Evolutionary conservation across 768 basidiomycete genomes (phyloP), one percentile per base, ranked within the genome.

Genomic region (Melanogaster broomeanus): DNA sequence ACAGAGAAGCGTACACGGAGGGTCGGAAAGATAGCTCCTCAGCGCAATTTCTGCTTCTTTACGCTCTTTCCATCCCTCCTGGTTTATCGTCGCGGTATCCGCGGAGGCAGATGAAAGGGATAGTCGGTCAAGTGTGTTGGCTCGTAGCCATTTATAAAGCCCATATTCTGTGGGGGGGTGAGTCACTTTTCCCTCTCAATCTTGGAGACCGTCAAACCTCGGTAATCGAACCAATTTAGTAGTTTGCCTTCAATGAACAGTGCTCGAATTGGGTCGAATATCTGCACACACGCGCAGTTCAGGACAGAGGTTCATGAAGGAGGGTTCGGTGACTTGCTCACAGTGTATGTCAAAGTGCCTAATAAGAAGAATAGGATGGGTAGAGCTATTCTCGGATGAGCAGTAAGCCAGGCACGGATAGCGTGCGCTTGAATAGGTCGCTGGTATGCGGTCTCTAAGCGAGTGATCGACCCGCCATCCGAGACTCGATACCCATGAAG

Each of bases 261-360:
- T 3, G 85, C 81, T 24, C 96, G 86, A 37, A 99, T 81, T 3
- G 94, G 94, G 67, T 98, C 93, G 61, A 98, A 97, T 45, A 98
- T 82, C 89, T 96, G 55, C 1, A 8, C 53, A 46, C 41, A 18
- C 22, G 16, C 8, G n/a, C 10, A 24, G 15, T 34, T 61, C 25
- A 45, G 12, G 10, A 18, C 9, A 46, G 19, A 43, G 16, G 30
- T 33, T 19, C n/a, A 51, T 25, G 34, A 22, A 3, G 4, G 5
- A 16, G 12, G 21, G 19, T 6, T 3, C 6, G 18, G 7, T 19
- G 21, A 40, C 35, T n/a, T 49, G 70, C 84, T 53, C 56, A 92
- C 93, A 6, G 90, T 88, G 65, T 96, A 97, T 19, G 91, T 91
- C 33, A 98, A 60, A 3, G 88, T 87, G 11, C 94, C 96, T n/a